Evolutionary conservation across 73 alveolate species (phyloP).

Genomic region (Halteria grandinella): DNA sequence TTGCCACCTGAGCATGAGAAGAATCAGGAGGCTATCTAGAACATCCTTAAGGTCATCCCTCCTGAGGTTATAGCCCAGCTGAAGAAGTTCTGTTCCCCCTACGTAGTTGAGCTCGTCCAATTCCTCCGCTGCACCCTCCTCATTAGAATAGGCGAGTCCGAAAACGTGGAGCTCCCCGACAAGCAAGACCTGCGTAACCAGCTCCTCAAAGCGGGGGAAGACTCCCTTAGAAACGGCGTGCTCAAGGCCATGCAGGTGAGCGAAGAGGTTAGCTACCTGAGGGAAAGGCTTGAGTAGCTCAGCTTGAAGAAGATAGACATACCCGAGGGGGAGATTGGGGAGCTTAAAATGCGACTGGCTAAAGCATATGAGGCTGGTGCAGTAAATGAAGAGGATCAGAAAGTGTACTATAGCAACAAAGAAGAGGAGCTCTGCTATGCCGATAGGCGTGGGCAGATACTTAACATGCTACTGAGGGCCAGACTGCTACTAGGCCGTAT

Average conservation of each 20-base stretch:
- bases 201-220: constrained; percentile 74
- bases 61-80: constrained; percentile 66
- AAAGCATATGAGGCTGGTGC: constrained; percentile 66
- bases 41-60: constrained; percentile 59
- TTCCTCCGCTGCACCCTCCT: constrained; percentile 63
- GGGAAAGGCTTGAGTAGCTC: constrained; percentile 48
- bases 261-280: constrained; percentile 47
- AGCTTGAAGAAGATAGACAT: constrained; percentile 67
- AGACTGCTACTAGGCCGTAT: constrained; percentile 70
- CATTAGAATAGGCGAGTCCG: constrained; percentile 67
- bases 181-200: constrained; percentile 69
- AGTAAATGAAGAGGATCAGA: constrained; percentile 67
- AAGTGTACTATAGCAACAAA: constrained; percentile 68
- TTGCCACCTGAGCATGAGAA: constrained; percentile 87
- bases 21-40: constrained; percentile 77
- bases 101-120: constrained; percentile 67
- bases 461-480: constrained; percentile 71
- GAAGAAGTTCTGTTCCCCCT: constrained; percentile 72
- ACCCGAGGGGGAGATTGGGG: constrained; percentile 60
- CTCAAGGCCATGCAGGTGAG: constrained; percentile 24
- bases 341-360: constrained; percentile 58
- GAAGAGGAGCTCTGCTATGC: constrained; percentile 80
- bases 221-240: constrained; percentile 74
- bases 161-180: constrained; percentile 81
- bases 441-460: constrained; percentile 71